phyloP scores from a whole-genome alignment of 2,329 filamentous ascomycete species.

The Neonectria magnoliae region DNA sequence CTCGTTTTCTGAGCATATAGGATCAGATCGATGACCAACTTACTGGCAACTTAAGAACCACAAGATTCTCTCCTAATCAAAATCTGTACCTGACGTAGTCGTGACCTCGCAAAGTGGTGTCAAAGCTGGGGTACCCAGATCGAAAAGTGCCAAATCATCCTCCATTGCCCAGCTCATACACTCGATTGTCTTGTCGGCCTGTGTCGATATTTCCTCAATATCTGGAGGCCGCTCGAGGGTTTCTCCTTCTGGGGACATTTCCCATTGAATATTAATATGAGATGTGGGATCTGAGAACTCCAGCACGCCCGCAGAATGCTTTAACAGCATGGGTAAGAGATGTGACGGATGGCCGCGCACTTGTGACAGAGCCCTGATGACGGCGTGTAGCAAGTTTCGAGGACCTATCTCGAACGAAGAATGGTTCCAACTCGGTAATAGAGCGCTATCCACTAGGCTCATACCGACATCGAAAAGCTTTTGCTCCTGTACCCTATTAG shows the following conservation, averaged over 20 bases:
- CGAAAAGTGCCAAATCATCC: not conserved
- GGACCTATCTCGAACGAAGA: constrained; percentile 42
- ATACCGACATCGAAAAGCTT: constrained; percentile 47
- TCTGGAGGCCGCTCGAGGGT: not conserved
- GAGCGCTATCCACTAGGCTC: constrained; percentile 43
- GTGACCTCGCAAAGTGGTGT: not conserved
- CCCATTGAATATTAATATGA: constrained; percentile 23
- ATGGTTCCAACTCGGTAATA: constrained; percentile 30
- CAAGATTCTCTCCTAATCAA: not conserved
- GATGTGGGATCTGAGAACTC: constrained; percentile 23
- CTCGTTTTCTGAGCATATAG: not conserved
- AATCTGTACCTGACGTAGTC: not conserved
- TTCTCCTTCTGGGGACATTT: not conserved
- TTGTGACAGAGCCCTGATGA: constrained; percentile 39
- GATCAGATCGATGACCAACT: not conserved
- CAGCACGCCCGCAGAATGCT: constrained; percentile 36
- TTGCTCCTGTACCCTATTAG: constrained; percentile 42
- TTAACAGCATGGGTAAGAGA: constrained; percentile 41
- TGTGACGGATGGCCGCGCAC: constrained; percentile 43
- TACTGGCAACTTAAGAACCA: not conserved
- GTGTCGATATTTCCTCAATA: constrained; percentile 26
- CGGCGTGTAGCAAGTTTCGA: constrained; percentile 41
- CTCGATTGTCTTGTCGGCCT: constrained; percentile 2
- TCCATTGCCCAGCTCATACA: not conserved
- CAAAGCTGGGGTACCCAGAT: not conserved